Percentiles rank a stretch among this genome's conserved stretches.
Evolutionary conservation across 2,329 filamentous ascomycete species (phyloP).

Genomic region (Claviceps digitariae): DNA sequence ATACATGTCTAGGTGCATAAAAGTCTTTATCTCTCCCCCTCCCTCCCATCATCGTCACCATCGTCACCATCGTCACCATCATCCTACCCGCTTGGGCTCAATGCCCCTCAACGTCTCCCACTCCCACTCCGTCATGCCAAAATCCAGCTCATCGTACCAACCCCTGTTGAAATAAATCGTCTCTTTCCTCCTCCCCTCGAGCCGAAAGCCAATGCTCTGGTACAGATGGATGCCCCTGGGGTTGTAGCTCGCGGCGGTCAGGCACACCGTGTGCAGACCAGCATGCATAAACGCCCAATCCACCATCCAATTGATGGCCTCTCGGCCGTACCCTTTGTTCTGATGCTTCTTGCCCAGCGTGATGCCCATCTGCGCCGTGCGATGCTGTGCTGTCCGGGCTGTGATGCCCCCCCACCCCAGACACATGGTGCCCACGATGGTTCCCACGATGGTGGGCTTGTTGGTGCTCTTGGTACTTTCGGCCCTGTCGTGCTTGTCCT

Average conservation of each 20-base stretch:
- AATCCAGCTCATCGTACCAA: constrained; percentile 21
- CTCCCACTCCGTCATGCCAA: constrained; percentile 25
- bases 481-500: neutral
- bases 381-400: constrained; percentile 8
- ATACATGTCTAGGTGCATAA: no score
- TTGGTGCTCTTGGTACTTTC: neutral
- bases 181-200: constrained; percentile 25
- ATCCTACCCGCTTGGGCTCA: neutral
- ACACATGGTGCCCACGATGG: constrained; percentile 11
- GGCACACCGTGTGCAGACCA: constrained; percentile 28
- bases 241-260: constrained; percentile 29
- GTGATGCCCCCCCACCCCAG: constrained; percentile 9
- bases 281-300: constrained; percentile 30
- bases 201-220: constrained; percentile 28
- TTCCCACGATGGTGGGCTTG: neutral
- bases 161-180: constrained; percentile 22
- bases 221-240: constrained; percentile 27
- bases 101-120: constrained; percentile 15
- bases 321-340: constrained; percentile 28
- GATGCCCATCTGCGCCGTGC: constrained; percentile 19
- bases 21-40: no score
- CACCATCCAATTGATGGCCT: constrained; percentile 32
- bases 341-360: constrained; percentile 22
- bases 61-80: no score
- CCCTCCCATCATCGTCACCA: no score